Base-by-base conservation (phyloP, 352 stramenopile species). In the Pythium angustatum region DNA sequence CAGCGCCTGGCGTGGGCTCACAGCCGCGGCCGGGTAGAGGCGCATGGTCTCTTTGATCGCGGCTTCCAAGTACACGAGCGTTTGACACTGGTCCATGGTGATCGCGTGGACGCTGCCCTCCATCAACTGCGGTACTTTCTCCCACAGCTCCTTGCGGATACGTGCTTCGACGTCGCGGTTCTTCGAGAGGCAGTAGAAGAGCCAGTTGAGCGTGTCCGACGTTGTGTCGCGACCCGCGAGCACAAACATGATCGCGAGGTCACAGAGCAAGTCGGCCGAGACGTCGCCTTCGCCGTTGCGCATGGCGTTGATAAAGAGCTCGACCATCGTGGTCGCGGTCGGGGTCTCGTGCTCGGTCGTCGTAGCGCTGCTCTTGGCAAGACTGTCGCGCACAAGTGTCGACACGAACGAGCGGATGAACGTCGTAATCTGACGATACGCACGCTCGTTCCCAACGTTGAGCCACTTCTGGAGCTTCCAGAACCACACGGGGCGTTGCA, bases 181-280 rank as follows among this genome's bases (percentile, higher is more conserved):
- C 54, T 50, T 22, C 17, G 30, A 57, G 27, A 88, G 48, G 28
- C 79, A 60, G 62, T 74, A 79, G n/a, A 88, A 57, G 49, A 83
- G 48, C 79, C 79, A 87, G n/a, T 63, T 68, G 24, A 88, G 41
- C 21, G 78, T 74, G 45, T 72, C 72, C 0, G 79, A 59, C 5
- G 78, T 83, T 17, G 79, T 85, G 64, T 88, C 79, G 17, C 78
- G 64, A 21, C 79, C 78, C 33, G 59, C 79, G 45, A 88, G 65
- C 30, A 84, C 56, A 51, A 88, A 77, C 55, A 69, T 77, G 26
- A 88, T 66, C 6, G 79, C 69, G 41, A 88, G 58, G 54, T 87
- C 73, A 17, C 75, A 62, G n/a, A 87, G 45, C 30, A 68, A 65
- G 36, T 69, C 60, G 17, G 62, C 49, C 19, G 48, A 40, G 41